A percentile compares a stretch with the other conserved stretches of the same genome.
phyloP scores from a whole-genome alignment of 2,329 filamentous ascomycete species.

The Fusarium sp. region DNA sequence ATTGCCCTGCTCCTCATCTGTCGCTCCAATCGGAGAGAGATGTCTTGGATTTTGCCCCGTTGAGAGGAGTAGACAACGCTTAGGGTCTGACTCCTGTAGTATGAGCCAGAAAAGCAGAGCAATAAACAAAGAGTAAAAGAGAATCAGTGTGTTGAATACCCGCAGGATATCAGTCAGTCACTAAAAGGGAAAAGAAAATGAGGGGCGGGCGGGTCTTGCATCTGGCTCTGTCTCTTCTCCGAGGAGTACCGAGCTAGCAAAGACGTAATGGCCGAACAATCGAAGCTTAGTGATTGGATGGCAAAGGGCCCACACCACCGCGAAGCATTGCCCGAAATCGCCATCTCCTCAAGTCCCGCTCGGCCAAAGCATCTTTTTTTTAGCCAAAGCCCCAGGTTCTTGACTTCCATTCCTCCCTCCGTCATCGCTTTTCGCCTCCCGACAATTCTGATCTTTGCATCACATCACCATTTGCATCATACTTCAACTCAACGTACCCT shows the following conservation, averaged over 20 bases:
- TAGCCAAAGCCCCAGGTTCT: slow-evolving; percentile 42
- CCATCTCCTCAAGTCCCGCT: slow-evolving; percentile 51
- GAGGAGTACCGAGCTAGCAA: slow-evolving; percentile 50
- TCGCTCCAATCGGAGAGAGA: background rate
- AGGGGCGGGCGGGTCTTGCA: slow-evolving; percentile 28
- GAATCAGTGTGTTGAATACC: background rate
- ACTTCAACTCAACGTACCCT: slow-evolving; percentile 5
- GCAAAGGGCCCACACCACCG: slow-evolving; percentile 31
- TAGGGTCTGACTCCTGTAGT: no score
- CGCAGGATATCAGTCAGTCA: background rate
- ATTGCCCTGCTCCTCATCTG: slow-evolving; percentile 14
- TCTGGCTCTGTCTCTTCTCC: slow-evolving; percentile 42
- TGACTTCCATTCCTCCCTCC: slow-evolving; percentile 37
- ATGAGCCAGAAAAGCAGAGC: accelerated
- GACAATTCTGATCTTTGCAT: slow-evolving; percentile 31
- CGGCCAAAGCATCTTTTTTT: slow-evolving; percentile 48
- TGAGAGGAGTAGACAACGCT: background rate
- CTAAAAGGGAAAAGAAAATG: slow-evolving; percentile 14
- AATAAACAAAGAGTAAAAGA: background rate
- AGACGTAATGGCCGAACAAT: slow-evolving; percentile 54
- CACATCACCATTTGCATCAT: slow-evolving; percentile 30
- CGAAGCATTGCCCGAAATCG: slow-evolving; percentile 50
- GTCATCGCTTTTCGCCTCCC: slow-evolving; percentile 48
- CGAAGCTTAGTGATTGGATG: slow-evolving; percentile 45
- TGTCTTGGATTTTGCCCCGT: background rate